Evolutionary conservation across 179 eudicot species (phyloP), one percentile per base, ranked within the genome.

Genomic region (Spinacia oleracea): DNA sequence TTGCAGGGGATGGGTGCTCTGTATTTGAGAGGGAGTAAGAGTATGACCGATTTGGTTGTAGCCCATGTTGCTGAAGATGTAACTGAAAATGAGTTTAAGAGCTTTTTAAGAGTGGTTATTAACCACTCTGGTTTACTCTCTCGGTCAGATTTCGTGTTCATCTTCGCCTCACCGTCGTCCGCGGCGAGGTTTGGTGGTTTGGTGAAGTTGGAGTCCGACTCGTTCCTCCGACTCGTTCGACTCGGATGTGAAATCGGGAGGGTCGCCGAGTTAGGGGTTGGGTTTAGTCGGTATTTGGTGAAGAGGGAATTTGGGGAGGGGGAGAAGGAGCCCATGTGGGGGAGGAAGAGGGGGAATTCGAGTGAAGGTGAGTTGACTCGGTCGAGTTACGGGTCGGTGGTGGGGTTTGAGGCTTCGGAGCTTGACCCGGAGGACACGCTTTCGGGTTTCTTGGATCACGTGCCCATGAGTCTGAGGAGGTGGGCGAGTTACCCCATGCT

Each of bases 401-500:
- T 90, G 55, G 87, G 96, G 32, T 94, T 94, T 38, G 89, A 86
- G 10, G 88, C 76, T 14, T 85, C 87, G 6, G 98, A 94, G 87
- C 89, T 94, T 6, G 98, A 93, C 90, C 97, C 97, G 84, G 97
- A 90, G 62, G 87, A 88, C 80, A 78, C 97, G 74, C 77, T 94
- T 14, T 82, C 91, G 53, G 97, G 96, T 82, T 94, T 94, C 81
- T 8, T 93, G 66, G 96, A 88, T 81, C 91, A 82, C 34, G 90
- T 85, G 31, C 89, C 91, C 3, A 87, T 94, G 88, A 81, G 86
- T 45, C 72, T 93, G 23, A 76, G 98, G 25, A 74, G 97, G 42
- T 94, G 98, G 98, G 97, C 97, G 58, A 88, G 91, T 67, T 94
- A 92, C 78, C 92, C 97, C 5, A 91, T 94, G 97, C 70, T 94